Evolutionary conservation across 768 basidiomycete species (phyloP).

Genomic region (Lactarius akahatsu): DNA sequence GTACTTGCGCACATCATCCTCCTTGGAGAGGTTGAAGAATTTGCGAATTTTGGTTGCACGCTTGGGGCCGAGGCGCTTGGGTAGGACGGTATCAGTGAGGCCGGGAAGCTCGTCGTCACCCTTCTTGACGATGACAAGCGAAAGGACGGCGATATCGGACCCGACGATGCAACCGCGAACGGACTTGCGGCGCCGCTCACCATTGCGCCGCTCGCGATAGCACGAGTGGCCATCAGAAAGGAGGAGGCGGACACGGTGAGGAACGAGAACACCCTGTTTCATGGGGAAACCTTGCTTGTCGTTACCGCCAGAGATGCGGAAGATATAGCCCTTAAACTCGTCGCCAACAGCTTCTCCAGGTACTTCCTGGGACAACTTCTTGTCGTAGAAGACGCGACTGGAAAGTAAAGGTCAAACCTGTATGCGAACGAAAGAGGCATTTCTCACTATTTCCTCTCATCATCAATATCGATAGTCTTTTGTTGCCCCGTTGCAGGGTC

Average conservation of each 20-base stretch:
- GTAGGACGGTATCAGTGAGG: slow-evolving; percentile 87
- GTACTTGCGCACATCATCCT: slow-evolving; percentile 98
- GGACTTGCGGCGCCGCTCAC: slow-evolving; percentile 99
- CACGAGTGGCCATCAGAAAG: slow-evolving; percentile 97
- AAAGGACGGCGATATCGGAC: slow-evolving; percentile 93
- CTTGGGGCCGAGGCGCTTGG: slow-evolving; percentile 97
- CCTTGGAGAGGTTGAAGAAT: slow-evolving; percentile 98
- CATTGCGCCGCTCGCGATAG: slow-evolving; percentile 87
- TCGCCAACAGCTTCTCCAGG: slow-evolving; percentile 87
- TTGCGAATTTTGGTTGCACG: slow-evolving; percentile 93
- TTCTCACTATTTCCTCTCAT: slow-evolving; percentile 79
- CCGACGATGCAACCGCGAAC: slow-evolving; percentile 98
- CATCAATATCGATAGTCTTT: slow-evolving; percentile 93
- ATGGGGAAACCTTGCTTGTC: slow-evolving; percentile 99
- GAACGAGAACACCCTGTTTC: slow-evolving; percentile 98
- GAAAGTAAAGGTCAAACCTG: slow-evolving; percentile 12
- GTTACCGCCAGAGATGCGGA: slow-evolving; percentile 97
- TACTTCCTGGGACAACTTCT: slow-evolving; percentile 95
- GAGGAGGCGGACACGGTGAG: slow-evolving; percentile 90
- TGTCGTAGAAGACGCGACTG: slow-evolving; percentile 95
- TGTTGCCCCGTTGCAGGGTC: slow-evolving; percentile 97
- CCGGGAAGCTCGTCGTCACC: slow-evolving; percentile 89
- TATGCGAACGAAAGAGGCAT: slow-evolving; percentile 6
- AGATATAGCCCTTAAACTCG: slow-evolving; percentile 95
- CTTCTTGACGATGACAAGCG: slow-evolving; percentile 94